Conservation (phyloP, 2,329 filamentous ascomycete species). For the Epichloe sylvatica region DNA sequence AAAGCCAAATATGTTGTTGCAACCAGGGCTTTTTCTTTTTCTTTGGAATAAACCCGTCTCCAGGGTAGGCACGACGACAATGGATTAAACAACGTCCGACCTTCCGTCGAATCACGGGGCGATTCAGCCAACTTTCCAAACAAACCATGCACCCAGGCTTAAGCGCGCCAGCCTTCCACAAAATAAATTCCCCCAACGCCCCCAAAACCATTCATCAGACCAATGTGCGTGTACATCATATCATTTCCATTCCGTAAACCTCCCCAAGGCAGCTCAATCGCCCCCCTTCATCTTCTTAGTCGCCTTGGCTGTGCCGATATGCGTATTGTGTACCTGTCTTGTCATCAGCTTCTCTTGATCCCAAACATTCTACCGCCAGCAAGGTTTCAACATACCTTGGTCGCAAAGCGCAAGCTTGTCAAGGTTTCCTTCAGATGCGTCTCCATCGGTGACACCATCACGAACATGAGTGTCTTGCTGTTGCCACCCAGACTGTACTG, state of each 20-base stretch:
- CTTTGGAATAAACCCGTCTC: neutral
- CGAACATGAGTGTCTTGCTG: slow-evolving; percentile 97
- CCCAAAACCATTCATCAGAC: neutral
- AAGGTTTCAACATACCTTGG: slow-evolving; percentile 49
- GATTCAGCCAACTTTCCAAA: neutral
- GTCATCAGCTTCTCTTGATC: slow-evolving; percentile 3
- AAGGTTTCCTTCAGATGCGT: slow-evolving; percentile 84
- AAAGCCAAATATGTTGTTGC: neutral
- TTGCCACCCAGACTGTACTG: slow-evolving; percentile 93
- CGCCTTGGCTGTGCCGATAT: slow-evolving; percentile 78
- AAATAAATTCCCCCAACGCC: slow-evolving; percentile 1
- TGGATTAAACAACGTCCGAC: neutral
- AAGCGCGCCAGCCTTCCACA: slow-evolving; percentile 1
- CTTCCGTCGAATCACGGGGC: no score
- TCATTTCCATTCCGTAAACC: slow-evolving; percentile 3
- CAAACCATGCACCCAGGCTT: neutral
- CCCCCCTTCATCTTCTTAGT: slow-evolving; percentile 43
- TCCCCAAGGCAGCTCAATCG: neutral
- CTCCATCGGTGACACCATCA: slow-evolving; percentile 90
- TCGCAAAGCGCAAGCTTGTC: slow-evolving; percentile 90
- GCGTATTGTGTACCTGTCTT: slow-evolving; percentile 64
- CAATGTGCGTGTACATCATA: slow-evolving; percentile 2
- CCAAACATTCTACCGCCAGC: neutral
- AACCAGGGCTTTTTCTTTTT: neutral
- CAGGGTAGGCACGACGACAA: neutral